Conservation (phyloP, 2,329 filamentous ascomycete genomes). For the Talaromyces verruculosus region DNA sequence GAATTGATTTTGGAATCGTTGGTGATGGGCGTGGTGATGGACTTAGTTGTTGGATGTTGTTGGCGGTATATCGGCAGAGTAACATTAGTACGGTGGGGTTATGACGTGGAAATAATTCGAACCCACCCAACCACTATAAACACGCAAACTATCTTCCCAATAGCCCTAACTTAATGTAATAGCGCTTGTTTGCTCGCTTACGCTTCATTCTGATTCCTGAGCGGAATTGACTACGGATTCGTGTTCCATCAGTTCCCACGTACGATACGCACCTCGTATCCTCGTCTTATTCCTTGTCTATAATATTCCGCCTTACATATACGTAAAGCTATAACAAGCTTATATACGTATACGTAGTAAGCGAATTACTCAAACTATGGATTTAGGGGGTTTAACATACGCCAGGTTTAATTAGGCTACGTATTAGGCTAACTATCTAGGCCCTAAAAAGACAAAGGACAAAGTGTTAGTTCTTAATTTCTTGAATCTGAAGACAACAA, state of each 20-base stretch:
- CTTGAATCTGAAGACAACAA: not conserved
- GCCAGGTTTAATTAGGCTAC: not conserved
- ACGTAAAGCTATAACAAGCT: not conserved
- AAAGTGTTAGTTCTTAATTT: not conserved
- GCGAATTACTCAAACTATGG: not conserved
- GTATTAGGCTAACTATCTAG: not conserved
- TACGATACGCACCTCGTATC: no score
- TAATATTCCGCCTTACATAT: not conserved
- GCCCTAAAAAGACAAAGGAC: not conserved
- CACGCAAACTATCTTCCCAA: not conserved
- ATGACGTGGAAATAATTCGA: not conserved
- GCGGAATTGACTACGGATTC: not conserved
- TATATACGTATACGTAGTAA: not conserved
- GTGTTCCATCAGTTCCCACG: no score
- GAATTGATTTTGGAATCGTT: no score
- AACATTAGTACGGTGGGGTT: not conserved
- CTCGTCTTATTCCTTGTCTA: not conserved
- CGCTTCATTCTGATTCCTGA: not conserved
- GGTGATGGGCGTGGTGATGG: not conserved
- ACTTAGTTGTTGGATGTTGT: not conserved
- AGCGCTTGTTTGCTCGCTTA: not conserved
- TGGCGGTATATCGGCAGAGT: not conserved
- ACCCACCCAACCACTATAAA: not conserved
- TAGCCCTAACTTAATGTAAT: not conserved
- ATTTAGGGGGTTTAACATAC: not conserved